Evolutionary conservation across 352 stramenopile species (phyloP).

Genomic region (Pythium grandisporangium): DNA sequence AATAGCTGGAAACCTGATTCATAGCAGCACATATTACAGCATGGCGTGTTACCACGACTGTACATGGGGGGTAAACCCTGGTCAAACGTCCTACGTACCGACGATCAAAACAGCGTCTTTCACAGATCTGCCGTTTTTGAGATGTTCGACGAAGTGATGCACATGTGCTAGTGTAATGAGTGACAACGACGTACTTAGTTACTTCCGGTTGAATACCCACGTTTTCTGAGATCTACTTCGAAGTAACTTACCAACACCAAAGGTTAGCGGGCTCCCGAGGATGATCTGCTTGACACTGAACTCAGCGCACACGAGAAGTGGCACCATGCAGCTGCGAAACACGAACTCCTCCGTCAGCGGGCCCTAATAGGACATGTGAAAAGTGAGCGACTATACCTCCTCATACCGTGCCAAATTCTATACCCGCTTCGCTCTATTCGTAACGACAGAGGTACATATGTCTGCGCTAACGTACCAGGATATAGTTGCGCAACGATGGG

Average conservation of each 20-base stretch:
- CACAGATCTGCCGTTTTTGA: conserved; percentile 53
- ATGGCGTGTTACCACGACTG: too few species aligned
- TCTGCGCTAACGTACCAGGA: conserved; percentile 72
- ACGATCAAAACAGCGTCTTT: conserved; percentile 74
- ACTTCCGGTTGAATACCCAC: too few species aligned
- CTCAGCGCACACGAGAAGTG: conserved; percentile 77
- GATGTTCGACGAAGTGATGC: conserved; percentile 81
- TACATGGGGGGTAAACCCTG: not conserved
- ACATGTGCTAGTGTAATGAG: conserved; percentile 74
- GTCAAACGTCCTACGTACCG: conserved; percentile 20
- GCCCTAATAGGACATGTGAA: conserved; percentile 40
- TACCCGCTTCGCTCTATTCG: too few species aligned
- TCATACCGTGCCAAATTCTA: too few species aligned
- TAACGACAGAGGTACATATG: too few species aligned
- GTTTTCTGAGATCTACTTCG: too few species aligned
- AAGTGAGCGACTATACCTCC: too few species aligned
- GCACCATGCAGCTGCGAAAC: conserved; percentile 93
- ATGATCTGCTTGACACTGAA: conserved; percentile 79
- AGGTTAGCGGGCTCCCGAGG: conserved; percentile 87
- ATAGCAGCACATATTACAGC: too few species aligned
- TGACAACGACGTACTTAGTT: too few species aligned
- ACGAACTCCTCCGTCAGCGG: conserved; percentile 93
- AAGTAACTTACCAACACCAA: conserved; percentile 88
- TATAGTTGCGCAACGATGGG: conserved; percentile 73
- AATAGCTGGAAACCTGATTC: conserved; percentile 85